Conservation (phyloP, 148 eudicot genomes). For the Fagopyrum tataricum region DNA sequence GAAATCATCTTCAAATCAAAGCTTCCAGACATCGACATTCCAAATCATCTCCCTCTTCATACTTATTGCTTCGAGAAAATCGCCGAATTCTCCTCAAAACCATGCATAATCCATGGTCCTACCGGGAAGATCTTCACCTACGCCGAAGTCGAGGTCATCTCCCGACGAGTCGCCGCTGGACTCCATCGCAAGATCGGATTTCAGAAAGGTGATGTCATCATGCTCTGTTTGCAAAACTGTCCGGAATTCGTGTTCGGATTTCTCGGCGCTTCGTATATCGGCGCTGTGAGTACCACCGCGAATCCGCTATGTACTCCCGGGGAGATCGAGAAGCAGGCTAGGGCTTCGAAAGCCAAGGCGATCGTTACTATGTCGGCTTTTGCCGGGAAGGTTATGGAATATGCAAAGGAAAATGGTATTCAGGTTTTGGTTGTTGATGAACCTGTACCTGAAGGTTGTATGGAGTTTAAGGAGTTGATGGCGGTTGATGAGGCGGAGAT, state of each 20-base stretch:
- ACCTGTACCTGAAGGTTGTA: conserved; percentile 15
- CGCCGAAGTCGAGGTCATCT: conserved; percentile 26
- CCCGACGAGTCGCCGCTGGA: conserved; percentile 22
- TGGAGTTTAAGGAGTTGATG: conserved; percentile 33
- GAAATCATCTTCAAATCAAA: conserved; percentile 54
- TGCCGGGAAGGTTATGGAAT: conserved; percentile 38
- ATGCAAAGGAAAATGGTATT: conserved; percentile 19
- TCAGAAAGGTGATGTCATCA: conserved; percentile 34
- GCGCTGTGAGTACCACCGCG: conserved; percentile 37
- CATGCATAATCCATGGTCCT: conserved; percentile 34
- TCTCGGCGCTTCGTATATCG: conserved; percentile 41
- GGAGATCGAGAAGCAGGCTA: conserved; percentile 47
- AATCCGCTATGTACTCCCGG: conserved; percentile 43
- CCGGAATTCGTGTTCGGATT: conserved; percentile 50
- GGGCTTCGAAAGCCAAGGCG: conserved; percentile 41
- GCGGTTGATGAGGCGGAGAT: conserved; percentile 11
- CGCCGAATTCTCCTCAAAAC: conserved; percentile 19
- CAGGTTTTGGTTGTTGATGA: conserved; percentile 29
- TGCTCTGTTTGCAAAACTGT: conserved; percentile 46
- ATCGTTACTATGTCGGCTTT: conserved; percentile 51
- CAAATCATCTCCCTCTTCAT: conserved; percentile 51
- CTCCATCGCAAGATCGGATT: conserved; percentile 21
- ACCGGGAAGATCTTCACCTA: conserved; percentile 27
- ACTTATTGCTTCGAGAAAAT: conserved; percentile 34
- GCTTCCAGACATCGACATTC: conserved; percentile 57